These are phyloP conservation scores for Xylariomycetidae sp. DNA, from an alignment of 2,329 filamentous ascomycete species.

Conservation along the genomic window DNA sequence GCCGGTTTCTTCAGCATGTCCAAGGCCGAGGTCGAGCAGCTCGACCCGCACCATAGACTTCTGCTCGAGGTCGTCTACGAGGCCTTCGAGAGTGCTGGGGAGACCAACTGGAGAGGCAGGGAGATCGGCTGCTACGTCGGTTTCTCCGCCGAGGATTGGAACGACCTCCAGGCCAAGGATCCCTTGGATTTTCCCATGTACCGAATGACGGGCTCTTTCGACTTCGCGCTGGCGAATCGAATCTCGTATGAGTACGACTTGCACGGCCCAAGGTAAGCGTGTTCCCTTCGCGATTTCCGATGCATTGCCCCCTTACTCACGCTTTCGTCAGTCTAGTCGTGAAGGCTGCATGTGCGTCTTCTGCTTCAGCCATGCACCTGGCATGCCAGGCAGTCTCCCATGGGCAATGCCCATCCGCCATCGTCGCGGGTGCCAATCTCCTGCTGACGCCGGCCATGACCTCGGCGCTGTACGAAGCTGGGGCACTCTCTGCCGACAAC, in stretches of 20 bases:
- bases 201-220: conserved; percentile 8
- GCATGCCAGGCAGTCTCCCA: conserved; percentile 23
- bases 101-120: conserved; percentile 21
- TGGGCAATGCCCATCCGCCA: conserved; percentile 23
- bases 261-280: conserved; percentile 14
- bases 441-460: conserved; percentile 17
- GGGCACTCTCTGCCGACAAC: conserved; percentile 14
- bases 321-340: conserved; percentile 8
- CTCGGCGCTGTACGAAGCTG: conserved; percentile 7
- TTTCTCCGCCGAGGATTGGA: conserved; percentile 28
- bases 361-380: conserved; percentile 26
- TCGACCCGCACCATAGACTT: conserved; percentile 33
- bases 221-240: conserved; percentile 16
- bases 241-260: conserved; percentile 11
- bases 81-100: conserved; percentile 29
- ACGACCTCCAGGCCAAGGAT: conserved; percentile 19
- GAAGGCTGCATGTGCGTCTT: conserved; percentile 30
- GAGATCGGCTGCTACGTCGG: conserved; percentile 30
- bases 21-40: conserved; percentile 20
- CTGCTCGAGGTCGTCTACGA: conserved; percentile 30
- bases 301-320: too few relatives aligned
- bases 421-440: conserved; percentile 26
- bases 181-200: conserved; percentile 11
- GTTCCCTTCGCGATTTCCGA: too few relatives aligned
- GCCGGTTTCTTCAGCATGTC: conserved; percentile 23